These are phyloP conservation scores for Pachyrhizus erosus DNA, from an alignment of 306 rosid species.

Conservation along the genomic window DNA sequence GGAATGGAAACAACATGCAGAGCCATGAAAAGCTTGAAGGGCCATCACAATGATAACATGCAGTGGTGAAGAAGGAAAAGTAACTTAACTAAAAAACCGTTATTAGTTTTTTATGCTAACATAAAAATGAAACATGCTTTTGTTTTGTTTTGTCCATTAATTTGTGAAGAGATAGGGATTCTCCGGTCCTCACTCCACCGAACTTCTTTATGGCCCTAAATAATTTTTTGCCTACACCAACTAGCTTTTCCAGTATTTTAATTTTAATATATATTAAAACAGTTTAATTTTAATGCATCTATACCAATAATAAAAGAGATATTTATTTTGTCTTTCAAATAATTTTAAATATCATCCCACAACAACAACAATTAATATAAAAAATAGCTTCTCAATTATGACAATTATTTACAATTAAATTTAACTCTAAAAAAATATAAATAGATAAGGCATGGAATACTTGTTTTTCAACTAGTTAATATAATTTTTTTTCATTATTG, in stretches of 20 bases:
- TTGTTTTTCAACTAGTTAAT: too few species aligned
- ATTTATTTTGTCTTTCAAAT: too few species aligned
- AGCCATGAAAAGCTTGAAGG: constrained; percentile 46
- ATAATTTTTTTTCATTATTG: neutral
- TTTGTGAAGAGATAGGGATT: constrained; percentile 46
- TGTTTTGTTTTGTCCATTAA: constrained; percentile 26
- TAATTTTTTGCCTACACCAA: neutral
- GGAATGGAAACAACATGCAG: constrained; percentile 47
- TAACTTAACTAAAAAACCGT: constrained; percentile 28
- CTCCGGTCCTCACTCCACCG: constrained; percentile 40
- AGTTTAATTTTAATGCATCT: too few species aligned
- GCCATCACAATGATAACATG: constrained; percentile 34
- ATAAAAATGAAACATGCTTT: constrained; percentile 6
- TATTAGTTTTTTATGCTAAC: constrained; percentile 5
- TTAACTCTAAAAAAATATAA: too few species aligned
- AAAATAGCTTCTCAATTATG: too few species aligned
- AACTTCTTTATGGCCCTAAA: neutral
- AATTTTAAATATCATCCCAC: too few species aligned
- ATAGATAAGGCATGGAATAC: too few species aligned
- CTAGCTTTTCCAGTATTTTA: neutral
- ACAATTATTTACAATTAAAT: too few species aligned
- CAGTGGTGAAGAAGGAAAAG: neutral
- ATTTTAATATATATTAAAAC: too few species aligned
- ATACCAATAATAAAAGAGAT: too few species aligned
- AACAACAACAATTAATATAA: too few species aligned